Conservation (phyloP, 164 flowering plant genomes). For the Saururus chinensis region DNA sequence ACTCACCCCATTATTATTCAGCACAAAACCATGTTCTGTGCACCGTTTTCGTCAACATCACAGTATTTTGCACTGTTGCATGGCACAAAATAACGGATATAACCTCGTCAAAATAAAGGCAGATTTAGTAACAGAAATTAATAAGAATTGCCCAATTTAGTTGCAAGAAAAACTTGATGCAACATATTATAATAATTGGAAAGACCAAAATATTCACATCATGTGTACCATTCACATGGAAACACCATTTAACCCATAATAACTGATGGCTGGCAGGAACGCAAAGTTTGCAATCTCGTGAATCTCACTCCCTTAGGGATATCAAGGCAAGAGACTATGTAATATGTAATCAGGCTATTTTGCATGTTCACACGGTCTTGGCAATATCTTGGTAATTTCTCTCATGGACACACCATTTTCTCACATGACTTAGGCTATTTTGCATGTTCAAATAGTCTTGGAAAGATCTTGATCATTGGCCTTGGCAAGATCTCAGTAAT, state of each 20-base stretch:
- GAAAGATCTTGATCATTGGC: too few relatives aligned
- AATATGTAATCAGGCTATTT: too few relatives aligned
- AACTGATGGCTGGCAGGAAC: background rate
- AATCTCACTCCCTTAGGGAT: too few relatives aligned
- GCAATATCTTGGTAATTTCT: too few relatives aligned
- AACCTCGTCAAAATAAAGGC: background rate
- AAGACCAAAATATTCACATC: background rate
- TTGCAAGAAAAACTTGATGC: background rate
- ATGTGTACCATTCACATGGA: background rate
- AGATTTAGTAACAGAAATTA: background rate
- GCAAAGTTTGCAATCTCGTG: too few relatives aligned
- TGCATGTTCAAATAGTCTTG: too few relatives aligned
- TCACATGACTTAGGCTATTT: too few relatives aligned
- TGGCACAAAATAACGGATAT: background rate
- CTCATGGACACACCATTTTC: too few relatives aligned
- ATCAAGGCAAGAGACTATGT: too few relatives aligned
- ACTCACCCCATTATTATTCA: slow-evolving; percentile 44
- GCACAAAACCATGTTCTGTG: slow-evolving; percentile 37
- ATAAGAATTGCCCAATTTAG: background rate
- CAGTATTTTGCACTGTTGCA: slow-evolving; percentile 21
- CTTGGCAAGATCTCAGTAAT: too few relatives aligned
- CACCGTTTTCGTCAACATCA: slow-evolving; percentile 29
- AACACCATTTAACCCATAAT: background rate
- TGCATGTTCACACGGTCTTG: too few relatives aligned
- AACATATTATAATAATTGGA: background rate